Base-by-base conservation (phyloP, 2,329 filamentous ascomycete species). In the Esteya vermicola region DNA sequence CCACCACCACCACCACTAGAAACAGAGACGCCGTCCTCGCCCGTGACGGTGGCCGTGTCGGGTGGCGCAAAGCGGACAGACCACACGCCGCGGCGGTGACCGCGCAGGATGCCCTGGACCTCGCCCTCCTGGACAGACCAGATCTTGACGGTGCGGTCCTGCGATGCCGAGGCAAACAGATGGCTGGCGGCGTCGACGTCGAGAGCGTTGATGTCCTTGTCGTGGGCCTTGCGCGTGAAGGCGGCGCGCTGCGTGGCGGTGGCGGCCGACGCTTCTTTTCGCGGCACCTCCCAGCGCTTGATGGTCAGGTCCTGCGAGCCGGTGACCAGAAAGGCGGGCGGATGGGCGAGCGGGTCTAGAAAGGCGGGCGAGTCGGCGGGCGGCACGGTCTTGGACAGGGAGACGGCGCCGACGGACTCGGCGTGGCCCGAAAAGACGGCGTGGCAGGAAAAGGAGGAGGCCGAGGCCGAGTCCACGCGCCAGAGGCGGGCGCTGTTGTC, bases 201-300 rank as follows among this genome's bases (percentile, higher is more conserved):
- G 38, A 98, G 73, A 3, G 91, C 86, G 52, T 98, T 98, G 60
- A 98, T 98, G 50, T 98, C 91, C 57, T 98, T 98, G 54, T 98
- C 91, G 59, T 98, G 91, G 1, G 91, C 91, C 59, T 95, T 93
- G 42, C 91, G 75, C 1, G 91, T 96, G 57, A 84, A 98, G 5
- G 78, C 62, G 31, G 85, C 85, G 50, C 77, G 71, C 67, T 42
- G 71, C 5, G n/a, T 27, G 31, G 44, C 72, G 35, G 62, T 58
- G 16, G 51, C 30, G 52, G 33, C 52, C 49, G 42, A 57, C 38
- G 66, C 62, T 26, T 63, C 55, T 38, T 71, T 56, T 30, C 72
- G 72, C 1, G 77, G 73, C 19, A 89, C 77, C 45, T 94, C 84
- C 85, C 91, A 95, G 49, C 82, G 79, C 64, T 98, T 98, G 50